phyloP scores from a whole-genome alignment of 768 basidiomycete genomes.

The Gelatoporia subvermispora region DNA sequence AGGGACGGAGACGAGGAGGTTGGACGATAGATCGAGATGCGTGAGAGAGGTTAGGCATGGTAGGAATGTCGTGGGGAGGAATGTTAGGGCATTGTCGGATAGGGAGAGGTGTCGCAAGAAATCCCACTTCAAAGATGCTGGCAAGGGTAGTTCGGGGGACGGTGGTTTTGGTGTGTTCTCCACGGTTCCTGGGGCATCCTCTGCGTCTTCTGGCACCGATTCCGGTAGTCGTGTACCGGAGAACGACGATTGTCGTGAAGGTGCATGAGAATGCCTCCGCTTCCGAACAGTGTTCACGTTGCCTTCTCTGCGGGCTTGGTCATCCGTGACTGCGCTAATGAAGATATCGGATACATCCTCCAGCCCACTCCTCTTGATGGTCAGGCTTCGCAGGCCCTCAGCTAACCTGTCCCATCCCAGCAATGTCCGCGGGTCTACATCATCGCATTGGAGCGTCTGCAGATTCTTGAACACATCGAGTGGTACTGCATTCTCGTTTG shows the following conservation, averaged over 20 bases:
- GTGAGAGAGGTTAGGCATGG: conserved; percentile 69
- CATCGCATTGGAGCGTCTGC: conserved; percentile 65
- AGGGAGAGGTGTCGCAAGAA: conserved; percentile 73
- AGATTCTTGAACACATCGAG: conserved; percentile 84
- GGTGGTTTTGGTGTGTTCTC: conserved; percentile 23
- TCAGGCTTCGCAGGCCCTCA: conserved; percentile 66
- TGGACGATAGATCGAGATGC: conserved; percentile 85
- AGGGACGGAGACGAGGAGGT: conserved; percentile 86
- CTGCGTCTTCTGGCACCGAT: conserved; percentile 50
- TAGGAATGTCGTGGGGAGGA: conserved; percentile 64
- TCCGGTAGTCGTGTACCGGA: conserved; percentile 48
- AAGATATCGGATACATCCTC: conserved; percentile 79
- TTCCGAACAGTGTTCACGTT: conserved; percentile 42
- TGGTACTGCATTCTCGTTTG: conserved; percentile 72
- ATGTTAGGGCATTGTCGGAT: conserved; percentile 77
- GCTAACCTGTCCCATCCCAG: conserved; percentile 82
- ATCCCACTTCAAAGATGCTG: conserved; percentile 56
- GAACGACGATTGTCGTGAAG: conserved; percentile 40
- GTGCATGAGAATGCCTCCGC: conserved; percentile 30
- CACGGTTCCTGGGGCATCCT: conserved; percentile 23
- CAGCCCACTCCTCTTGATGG: conserved; percentile 72
- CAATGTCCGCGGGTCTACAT: conserved; percentile 78
- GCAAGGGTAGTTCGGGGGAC: conserved; percentile 11
- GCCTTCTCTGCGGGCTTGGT: conserved; percentile 60
- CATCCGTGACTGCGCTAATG: conserved; percentile 71